Evolutionary conservation across 1,139 yeast species (phyloP), one percentile per base, ranked within the genome.

Genomic region (Kodamaea alishanica): DNA sequence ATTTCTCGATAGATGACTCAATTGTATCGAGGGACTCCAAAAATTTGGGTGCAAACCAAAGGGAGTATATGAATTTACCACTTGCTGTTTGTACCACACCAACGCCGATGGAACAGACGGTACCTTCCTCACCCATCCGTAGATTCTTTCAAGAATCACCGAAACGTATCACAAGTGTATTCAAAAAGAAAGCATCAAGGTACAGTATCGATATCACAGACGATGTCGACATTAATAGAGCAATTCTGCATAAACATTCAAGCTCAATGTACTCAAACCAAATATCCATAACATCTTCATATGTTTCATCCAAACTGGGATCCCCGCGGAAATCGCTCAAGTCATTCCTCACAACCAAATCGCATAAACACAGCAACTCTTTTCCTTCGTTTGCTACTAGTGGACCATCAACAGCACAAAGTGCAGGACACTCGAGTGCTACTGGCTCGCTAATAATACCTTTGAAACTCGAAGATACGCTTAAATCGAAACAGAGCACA

Each of bases 81-180:
- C 11, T 30, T 20, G 20, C 28, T n/a, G 22, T 30, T 8, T 24
- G 29, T 12, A 32, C 34, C 3, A 27, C 39, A 3, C 31, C 39
- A 23, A 23, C 11, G 11, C 20, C 25, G 11, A n/a, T 12, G 30
- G 34, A 30, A 24, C 37, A 9, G 20, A 24, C 11, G 10, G 25
- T 45, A 7, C 48, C 45, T 29, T 41, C 60, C 1, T 64, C 71
- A 3, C 71, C 73, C 4, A 55, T 67, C n/a, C 64, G 56, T 37
- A 60, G 52, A 40, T 52, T 67, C 28, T 52, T 65, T 30, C 55
- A 55, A 32, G 70, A 58, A 39, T 65, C 70, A 37, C 73, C 74
- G 4, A 64, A 54, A 41, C 52, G 63, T 37, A 40, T 68, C 29
- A 46, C 56, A 20, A 50, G 49, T 32, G 58, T 51, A 0, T 60